Base-by-base conservation (phyloP, 2,329 filamentous ascomycete genomes). In the Verticillium longisporum region DNA sequence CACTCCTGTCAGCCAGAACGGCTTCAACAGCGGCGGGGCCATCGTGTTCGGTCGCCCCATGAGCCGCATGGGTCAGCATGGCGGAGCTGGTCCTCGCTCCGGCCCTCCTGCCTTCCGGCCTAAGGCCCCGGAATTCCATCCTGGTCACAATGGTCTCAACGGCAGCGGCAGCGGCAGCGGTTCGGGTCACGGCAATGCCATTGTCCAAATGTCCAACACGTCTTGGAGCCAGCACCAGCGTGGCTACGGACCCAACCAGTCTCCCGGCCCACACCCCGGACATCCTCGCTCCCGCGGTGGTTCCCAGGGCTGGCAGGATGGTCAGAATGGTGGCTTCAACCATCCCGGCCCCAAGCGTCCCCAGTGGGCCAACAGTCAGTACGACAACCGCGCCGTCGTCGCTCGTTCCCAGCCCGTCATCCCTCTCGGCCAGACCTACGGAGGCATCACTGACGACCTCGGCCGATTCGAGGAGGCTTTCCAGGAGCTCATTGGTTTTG, bases 101-200 rank as follows among this genome's bases (percentile, higher is more conserved):
- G 57, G 21, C n/a, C 57, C 41, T 31, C 57, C 32, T 32, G 13
- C 15, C 14, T 76, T 75, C 63, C 69, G 72, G 9, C 68, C 71
- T 37, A 70, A 67, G 37, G 72, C 70, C n/a, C 66, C 69, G 4
- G 73, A 75, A 60, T 72, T 73, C 32, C 72, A 70, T 32, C 72
- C 71, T 14, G 60, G 64, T 9, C 70, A 70, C 38, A 67, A 67
- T 62, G 62, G 38, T 41, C 62, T 63, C 54, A 55, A 57, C 31
- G 67, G 26, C 26, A 34, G n/a, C 26, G 54, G 21, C 15, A 14
- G 13, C 4, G 53, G 32, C 6, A n/a, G n/a, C n/a, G n/a, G n/a
- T n/a, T 21, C 14, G 13, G 18, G 31, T 5, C 4, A 32, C 13
- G 26, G 32, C 37, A 38, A 15, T 6, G 34, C 32, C 34, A 57